Evolutionary conservation across 331 rosid species (phyloP).

Genomic region (Phaseolus coccineus): DNA sequence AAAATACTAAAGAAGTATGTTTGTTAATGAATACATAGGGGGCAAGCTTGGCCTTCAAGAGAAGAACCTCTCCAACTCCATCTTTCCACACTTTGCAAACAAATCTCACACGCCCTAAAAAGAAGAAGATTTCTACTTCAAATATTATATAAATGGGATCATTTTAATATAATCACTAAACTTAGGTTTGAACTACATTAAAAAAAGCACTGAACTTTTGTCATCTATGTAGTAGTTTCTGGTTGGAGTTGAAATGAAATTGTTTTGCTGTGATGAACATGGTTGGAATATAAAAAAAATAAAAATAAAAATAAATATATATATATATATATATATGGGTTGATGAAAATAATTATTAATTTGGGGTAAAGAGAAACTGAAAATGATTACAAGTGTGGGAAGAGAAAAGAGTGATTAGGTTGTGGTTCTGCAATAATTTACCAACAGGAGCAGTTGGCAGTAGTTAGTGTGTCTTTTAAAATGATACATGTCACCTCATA

Average conservation of each 20-base stretch:
- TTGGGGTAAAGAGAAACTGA: slow-evolving; percentile 10
- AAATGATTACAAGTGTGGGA: slow-evolving; percentile 41
- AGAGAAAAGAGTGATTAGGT: slow-evolving; percentile 61
- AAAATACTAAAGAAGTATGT: slow-evolving; percentile 46
- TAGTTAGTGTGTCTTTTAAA: slow-evolving; percentile 76
- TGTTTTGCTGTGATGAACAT: too few relatives aligned
- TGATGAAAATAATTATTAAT: slow-evolving; percentile 15
- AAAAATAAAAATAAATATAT: too few relatives aligned
- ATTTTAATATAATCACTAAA: not conserved
- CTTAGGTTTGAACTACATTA: too few relatives aligned
- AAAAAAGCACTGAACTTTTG: too few relatives aligned
- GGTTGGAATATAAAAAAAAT: too few relatives aligned
- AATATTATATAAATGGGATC: too few relatives aligned
- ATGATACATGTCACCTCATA: slow-evolving; percentile 76
- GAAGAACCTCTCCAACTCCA: slow-evolving; percentile 76
- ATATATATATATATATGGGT: not conserved
- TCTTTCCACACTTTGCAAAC: slow-evolving; percentile 30
- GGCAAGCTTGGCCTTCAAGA: slow-evolving; percentile 89
- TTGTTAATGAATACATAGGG: slow-evolving; percentile 66
- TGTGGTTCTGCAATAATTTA: slow-evolving; percentile 74
- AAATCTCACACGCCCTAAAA: slow-evolving; percentile 33
- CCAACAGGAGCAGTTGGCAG: slow-evolving; percentile 94
- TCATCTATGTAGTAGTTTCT: not conserved
- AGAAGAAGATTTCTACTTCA: slow-evolving; percentile 23
- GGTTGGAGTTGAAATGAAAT: not conserved